phyloP scores from a whole-genome alignment of 2,329 filamentous ascomycete genomes.

The Botrytis pseudocinerea region DNA sequence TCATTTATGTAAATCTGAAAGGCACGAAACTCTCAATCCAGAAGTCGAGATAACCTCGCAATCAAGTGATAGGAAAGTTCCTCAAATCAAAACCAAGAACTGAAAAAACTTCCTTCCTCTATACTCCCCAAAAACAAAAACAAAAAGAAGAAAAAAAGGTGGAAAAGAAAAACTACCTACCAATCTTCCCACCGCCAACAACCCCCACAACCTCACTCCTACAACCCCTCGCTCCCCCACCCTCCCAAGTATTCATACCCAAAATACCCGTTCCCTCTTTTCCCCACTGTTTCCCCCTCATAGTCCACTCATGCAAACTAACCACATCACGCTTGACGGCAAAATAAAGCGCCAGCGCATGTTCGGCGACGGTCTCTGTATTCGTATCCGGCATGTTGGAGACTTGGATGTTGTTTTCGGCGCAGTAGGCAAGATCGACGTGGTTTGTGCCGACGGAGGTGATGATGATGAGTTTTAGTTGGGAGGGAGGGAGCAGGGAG shows the following conservation, averaged over 20 bases:
- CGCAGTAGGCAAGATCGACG: constrained; percentile 2
- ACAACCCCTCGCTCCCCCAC: background rate
- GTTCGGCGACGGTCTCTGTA: background rate
- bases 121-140: background rate
- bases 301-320: constrained; percentile 10
- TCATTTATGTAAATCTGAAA: too few relatives aligned
- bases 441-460: constrained; percentile 12
- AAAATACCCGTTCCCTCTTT: background rate
- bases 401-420: background rate
- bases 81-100: background rate
- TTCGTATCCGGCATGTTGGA: constrained; percentile 9
- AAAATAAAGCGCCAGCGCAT: constrained; percentile 7
- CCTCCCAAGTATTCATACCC: background rate
- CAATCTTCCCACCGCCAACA: constrained; percentile 4
- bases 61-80: too few relatives aligned
- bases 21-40: background rate
- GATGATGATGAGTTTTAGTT: constrained; percentile 18
- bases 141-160: background rate
- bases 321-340: constrained; percentile 9
- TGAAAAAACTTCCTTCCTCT: background rate
- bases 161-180: background rate
- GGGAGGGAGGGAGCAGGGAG: background rate
- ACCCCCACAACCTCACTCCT: background rate
- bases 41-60: background rate
- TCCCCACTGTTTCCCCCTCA: background rate